Conservation (phyloP, 371 early-diverging fungal genomes). For the Synchytrium microbalum region DNA sequence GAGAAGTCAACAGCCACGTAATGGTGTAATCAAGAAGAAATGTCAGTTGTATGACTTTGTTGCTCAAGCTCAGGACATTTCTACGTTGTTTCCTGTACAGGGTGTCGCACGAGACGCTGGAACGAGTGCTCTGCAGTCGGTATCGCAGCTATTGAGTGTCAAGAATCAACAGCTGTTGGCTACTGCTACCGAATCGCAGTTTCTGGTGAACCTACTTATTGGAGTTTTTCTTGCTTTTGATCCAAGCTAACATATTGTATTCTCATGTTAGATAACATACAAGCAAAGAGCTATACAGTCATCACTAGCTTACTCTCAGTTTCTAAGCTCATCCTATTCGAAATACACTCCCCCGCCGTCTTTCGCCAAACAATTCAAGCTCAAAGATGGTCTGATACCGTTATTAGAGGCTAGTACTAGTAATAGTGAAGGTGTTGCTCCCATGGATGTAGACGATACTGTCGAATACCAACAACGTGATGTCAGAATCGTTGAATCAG, state of each 20-base stretch:
- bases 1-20: background rate
- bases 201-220: background rate
- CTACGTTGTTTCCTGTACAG: background rate
- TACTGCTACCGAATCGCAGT: background rate
- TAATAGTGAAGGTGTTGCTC: background rate
- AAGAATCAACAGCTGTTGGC: background rate
- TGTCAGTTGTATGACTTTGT: background rate
- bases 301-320: background rate
- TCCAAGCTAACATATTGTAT: background rate
- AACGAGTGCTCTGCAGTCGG: background rate
- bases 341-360: background rate
- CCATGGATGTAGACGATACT: background rate
- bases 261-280: background rate
- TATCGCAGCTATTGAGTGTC: background rate
- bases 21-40: background rate
- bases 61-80: background rate
- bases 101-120: background rate
- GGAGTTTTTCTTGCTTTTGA: no score
- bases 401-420: background rate
- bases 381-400: background rate
- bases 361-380: background rate
- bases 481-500: background rate
- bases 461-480: no score
- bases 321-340: background rate
- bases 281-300: background rate